Conservation (phyloP, 495 filamentous ascomycete species). For the Immersiella caudata region DNA sequence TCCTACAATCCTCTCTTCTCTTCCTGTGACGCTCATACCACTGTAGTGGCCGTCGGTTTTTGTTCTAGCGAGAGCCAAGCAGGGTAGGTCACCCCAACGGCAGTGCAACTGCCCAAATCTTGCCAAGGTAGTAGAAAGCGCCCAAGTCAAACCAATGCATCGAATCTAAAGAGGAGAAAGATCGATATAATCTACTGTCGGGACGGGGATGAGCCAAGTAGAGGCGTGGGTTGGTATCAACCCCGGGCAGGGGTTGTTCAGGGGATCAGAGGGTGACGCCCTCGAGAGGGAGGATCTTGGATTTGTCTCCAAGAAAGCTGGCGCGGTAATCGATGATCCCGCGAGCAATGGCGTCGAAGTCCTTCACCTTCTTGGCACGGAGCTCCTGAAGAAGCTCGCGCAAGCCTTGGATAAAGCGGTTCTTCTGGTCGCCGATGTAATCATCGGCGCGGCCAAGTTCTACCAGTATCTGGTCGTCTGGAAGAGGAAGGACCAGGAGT, state of each 20-base stretch:
- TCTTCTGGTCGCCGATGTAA: slow-evolving; percentile 67
- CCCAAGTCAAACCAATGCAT: slow-evolving; percentile 18
- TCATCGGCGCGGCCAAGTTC: slow-evolving; percentile 78
- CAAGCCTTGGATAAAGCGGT: slow-evolving; percentile 73
- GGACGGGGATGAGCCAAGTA: slow-evolving; percentile 12
- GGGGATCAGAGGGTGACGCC: slow-evolving; percentile 37
- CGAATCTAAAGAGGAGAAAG: slow-evolving; percentile 16
- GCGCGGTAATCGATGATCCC: slow-evolving; percentile 82
- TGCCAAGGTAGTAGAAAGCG: slow-evolving; percentile 20
- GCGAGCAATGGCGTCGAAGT: slow-evolving; percentile 77
- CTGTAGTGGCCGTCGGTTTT: neutral
- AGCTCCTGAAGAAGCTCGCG: slow-evolving; percentile 75
- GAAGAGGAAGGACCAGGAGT: slow-evolving; percentile 56
- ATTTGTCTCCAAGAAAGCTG: slow-evolving; percentile 54
- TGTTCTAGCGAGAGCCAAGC: neutral
- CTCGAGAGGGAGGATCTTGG: slow-evolving; percentile 52
- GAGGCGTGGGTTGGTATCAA: neutral
- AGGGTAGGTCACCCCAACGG: neutral
- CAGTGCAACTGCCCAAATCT: neutral
- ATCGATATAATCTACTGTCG: slow-evolving; percentile 28
- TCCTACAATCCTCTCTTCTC: slow-evolving; percentile 23
- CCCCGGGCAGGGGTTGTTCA: neutral
- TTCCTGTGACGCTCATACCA: neutral
- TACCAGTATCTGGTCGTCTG: slow-evolving; percentile 86
- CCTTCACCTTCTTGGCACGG: slow-evolving; percentile 71